phyloP scores from a whole-genome alignment of 2,329 filamentous ascomycete genomes.

The Talaromyces sp. region DNA sequence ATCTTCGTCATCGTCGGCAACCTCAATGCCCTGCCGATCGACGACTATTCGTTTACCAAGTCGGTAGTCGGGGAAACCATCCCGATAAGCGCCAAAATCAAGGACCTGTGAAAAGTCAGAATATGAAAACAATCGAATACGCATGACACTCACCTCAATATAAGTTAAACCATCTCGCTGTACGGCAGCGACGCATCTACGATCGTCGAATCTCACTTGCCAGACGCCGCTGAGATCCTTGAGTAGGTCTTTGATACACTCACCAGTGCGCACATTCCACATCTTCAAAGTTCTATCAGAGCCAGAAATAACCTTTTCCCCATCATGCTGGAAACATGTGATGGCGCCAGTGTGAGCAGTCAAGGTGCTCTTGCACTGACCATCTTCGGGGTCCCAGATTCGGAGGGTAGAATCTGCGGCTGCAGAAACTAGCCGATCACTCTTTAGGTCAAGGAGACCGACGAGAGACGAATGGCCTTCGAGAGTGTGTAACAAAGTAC shows the following conservation, averaged over 20 bases:
- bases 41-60: conserved; percentile 69
- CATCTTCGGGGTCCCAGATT: conserved; percentile 94
- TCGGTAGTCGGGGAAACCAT: conserved; percentile 72
- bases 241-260: conserved; percentile 87
- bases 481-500: conserved; percentile 77
- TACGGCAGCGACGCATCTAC: conserved; percentile 91
- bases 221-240: conserved; percentile 95
- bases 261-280: conserved; percentile 92
- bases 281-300: conserved; percentile 96
- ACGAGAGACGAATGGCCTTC: conserved; percentile 92
- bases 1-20: conserved; percentile 28
- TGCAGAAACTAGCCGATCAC: conserved; percentile 87
- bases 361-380: conserved; percentile 82
- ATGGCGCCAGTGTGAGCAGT: conserved; percentile 95
- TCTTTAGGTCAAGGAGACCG: conserved; percentile 81
- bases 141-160: conserved; percentile 68
- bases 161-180: conserved; percentile 90
- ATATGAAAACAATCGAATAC: conserved; percentile 18
- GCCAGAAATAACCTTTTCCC: conserved; percentile 91
- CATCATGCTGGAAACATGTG: conserved; percentile 97
- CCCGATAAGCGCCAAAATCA: conserved; percentile 90
- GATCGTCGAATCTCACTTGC: conserved; percentile 97
- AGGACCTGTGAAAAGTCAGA: conserved; percentile 63
- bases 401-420: conserved; percentile 91
- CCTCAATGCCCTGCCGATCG: conserved; percentile 36